Evolutionary conservation across 106 monocot genomes (phyloP).

Genomic region (Apostasia ramifera): DNA sequence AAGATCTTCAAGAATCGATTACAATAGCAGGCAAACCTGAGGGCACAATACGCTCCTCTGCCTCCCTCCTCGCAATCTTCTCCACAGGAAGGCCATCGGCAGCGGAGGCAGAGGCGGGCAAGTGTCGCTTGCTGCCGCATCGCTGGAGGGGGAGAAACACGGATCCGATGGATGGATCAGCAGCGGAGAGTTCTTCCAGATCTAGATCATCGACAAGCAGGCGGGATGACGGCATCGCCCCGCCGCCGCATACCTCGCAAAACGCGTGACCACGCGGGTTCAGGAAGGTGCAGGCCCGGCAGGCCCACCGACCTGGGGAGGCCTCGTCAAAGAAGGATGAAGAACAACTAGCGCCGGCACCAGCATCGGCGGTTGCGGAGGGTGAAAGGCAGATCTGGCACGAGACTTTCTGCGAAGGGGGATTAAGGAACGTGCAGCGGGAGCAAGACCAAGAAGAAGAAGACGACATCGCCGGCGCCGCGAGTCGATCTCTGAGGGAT

Average conservation of each 20-base stretch:
- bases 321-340: conserved; percentile 1
- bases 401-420: conserved; percentile 38
- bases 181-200: conserved; percentile 25
- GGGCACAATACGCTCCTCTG: neutral
- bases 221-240: conserved; percentile 1
- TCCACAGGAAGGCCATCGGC: neutral
- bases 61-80: conserved; percentile 6
- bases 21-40: neutral
- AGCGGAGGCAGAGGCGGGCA: neutral
- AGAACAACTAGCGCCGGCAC: conserved; percentile 24
- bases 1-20: neutral
- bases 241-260: conserved; percentile 27
- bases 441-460: conserved; percentile 53
- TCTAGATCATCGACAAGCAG: conserved; percentile 25
- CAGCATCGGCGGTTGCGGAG: neutral
- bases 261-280: conserved; percentile 14
- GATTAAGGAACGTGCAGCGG: conserved; percentile 73
- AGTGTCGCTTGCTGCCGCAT: conserved; percentile 42
- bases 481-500: neutral
- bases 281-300: conserved; percentile 24
- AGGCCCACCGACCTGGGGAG: conserved; percentile 19
- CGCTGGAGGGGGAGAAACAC: conserved; percentile 65
- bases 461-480: neutral
- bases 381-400: conserved; percentile 67
- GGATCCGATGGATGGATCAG: conserved; percentile 39